These are phyloP conservation scores for Colletotrichum higginsianum DNA, from an alignment of 2,329 filamentous ascomycete species.

Conservation along the genomic window DNA sequence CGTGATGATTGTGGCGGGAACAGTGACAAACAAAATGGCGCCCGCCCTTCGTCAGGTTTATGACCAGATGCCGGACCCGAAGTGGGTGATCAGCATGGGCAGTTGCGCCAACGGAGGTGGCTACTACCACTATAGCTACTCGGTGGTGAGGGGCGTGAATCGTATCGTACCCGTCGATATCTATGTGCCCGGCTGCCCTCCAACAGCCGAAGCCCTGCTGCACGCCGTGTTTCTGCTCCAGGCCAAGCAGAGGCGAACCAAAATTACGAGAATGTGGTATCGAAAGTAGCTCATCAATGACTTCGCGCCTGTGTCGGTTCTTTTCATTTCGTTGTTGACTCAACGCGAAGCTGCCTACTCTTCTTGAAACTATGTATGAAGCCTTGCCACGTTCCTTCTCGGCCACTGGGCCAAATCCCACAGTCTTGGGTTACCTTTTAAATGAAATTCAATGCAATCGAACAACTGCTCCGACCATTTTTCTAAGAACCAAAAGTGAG, in stretches of 20 bases:
- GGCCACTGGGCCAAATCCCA: neutral
- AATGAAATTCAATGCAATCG: neutral
- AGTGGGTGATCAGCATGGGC: slow-evolving; percentile 78
- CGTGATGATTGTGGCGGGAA: slow-evolving; percentile 78
- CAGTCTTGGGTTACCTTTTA: neutral
- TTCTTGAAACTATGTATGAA: too few species aligned
- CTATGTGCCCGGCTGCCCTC: slow-evolving; percentile 76
- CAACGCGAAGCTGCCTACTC: neutral
- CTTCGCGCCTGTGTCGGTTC: too few species aligned
- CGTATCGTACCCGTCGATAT: slow-evolving; percentile 78
- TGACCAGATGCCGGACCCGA: slow-evolving; percentile 78
- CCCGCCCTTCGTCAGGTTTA: slow-evolving; percentile 75
- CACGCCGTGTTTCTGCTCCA: slow-evolving; percentile 77
- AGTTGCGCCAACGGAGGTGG: slow-evolving; percentile 80
- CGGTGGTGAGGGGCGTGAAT: slow-evolving; percentile 75
- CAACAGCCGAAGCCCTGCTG: slow-evolving; percentile 63
- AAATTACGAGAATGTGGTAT: slow-evolving; percentile 66
- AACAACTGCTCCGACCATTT: neutral
- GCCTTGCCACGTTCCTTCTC: neutral
- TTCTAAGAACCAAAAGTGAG: neutral
- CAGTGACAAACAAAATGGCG: slow-evolving; percentile 79
- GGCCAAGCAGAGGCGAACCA: slow-evolving; percentile 74
- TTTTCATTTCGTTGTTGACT: neutral
- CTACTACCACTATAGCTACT: slow-evolving; percentile 83
- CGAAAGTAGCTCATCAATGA: slow-evolving; percentile 54